A percentile compares a stretch with the other conserved stretches of the same genome.
phyloP scores from a whole-genome alignment of 75 land plant species.

The Sequoia sempervirens region DNA sequence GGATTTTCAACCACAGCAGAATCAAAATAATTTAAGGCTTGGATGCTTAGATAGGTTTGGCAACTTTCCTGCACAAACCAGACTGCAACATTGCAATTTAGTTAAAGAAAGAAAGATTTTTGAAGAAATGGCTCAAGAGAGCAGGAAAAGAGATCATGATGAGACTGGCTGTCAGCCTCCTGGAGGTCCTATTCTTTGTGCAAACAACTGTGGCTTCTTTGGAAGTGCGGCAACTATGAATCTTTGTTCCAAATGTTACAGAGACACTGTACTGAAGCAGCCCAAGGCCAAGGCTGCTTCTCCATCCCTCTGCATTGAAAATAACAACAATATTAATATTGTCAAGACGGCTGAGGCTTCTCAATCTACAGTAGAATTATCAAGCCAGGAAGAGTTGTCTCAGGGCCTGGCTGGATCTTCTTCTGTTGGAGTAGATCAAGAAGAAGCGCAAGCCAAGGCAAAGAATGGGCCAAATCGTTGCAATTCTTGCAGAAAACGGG shows the following conservation, averaged over 20 bases:
- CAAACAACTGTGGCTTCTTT: conserved; percentile 96
- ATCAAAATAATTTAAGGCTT: neutral
- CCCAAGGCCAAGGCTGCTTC: conserved; percentile 63
- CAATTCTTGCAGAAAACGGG: conserved; percentile 49
- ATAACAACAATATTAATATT: conserved; percentile 8
- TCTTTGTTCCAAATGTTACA: conserved; percentile 89
- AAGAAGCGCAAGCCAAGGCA: conserved; percentile 7
- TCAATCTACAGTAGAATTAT: conserved; percentile 23
- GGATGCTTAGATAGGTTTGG: neutral
- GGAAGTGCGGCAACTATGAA: conserved; percentile 89
- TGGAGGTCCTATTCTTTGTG: conserved; percentile 83
- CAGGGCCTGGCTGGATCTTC: neutral
- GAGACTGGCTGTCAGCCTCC: conserved; percentile 89
- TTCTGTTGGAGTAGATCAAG: conserved; percentile 10
- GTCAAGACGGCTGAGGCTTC: conserved; percentile 4
- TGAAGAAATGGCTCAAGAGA: conserved; percentile 33
- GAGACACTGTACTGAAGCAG: conserved; percentile 64
- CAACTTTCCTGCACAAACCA: neutral
- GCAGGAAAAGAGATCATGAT: conserved; percentile 62
- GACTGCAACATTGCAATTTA: neutral
- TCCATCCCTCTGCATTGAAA: conserved; percentile 25
- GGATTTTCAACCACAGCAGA: neutral
- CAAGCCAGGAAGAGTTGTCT: conserved; percentile 4
- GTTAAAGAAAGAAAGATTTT: neutral
- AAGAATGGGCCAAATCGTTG: conserved; percentile 45